A percentile compares a stretch with the other conserved stretches of the same genome.
Evolutionary conservation across 164 flowering plant genomes (phyloP).

Genomic region (Dillenia suffruticosa): DNA sequence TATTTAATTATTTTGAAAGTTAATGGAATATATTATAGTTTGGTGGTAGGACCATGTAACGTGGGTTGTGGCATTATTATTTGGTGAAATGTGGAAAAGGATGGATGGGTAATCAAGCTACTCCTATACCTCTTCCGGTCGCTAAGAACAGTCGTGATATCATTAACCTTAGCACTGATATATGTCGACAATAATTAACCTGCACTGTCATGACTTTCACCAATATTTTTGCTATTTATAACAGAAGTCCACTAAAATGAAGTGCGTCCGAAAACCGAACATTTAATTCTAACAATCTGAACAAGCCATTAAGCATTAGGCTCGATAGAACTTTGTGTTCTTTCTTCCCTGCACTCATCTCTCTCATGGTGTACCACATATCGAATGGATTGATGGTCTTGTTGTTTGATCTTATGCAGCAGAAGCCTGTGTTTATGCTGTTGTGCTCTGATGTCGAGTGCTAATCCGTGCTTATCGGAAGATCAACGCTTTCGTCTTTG

Average conservation of each 20-base stretch:
- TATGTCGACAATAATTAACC: constrained; percentile 54
- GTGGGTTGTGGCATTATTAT: too few relatives aligned
- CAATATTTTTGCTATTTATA: constrained; percentile 28
- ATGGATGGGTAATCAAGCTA: too few relatives aligned
- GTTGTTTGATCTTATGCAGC: constrained; percentile 45
- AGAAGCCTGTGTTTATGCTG: constrained; percentile 48
- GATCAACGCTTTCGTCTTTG: constrained; percentile 22
- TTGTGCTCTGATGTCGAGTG: constrained; percentile 7
- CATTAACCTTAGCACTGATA: constrained; percentile 46
- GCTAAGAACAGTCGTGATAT: constrained; percentile 5
- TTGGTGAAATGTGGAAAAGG: too few relatives aligned
- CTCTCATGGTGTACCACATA: constrained; percentile 35
- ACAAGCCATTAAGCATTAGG: constrained; percentile 19
- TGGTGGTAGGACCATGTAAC: too few relatives aligned
- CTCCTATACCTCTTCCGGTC: constrained; percentile 38
- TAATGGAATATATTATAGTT: too few relatives aligned
- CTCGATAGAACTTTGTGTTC: constrained; percentile 43
- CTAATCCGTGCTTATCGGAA: constrained; percentile 39
- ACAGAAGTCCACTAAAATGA: constrained; percentile 59
- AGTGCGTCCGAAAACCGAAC: constrained; percentile 32
- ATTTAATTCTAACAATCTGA: constrained; percentile 19
- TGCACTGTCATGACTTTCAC: constrained; percentile 44
- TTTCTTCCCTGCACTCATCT: constrained; percentile 28
- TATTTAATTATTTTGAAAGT: too few relatives aligned
- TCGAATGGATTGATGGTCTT: constrained; percentile 29